Conservation (phyloP, 169 alveolate genomes). For the Miamiensis avidus region DNA sequence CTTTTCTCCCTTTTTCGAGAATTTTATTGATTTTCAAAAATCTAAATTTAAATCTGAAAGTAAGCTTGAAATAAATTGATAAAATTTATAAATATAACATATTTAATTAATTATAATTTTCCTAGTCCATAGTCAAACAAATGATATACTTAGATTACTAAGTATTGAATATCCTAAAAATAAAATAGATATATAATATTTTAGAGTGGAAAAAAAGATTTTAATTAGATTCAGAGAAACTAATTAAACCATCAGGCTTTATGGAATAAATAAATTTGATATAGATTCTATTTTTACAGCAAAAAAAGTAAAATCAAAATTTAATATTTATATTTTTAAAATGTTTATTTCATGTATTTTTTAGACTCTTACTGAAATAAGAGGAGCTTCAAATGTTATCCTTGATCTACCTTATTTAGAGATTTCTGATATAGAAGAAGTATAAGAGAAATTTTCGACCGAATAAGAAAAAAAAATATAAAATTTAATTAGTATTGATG, state of each 20-base stretch:
- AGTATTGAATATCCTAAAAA: neutral
- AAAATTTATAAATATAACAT: no score
- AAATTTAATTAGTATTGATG: neutral
- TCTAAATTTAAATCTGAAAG: no score
- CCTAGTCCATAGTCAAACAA: neutral
- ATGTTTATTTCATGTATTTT: neutral
- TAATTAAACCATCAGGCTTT: no score
- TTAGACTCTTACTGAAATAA: neutral
- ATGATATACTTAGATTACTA: neutral
- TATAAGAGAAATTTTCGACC: neutral
- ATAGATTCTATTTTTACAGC: neutral
- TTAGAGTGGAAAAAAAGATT: neutral
- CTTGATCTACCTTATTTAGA: neutral
- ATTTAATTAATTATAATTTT: no score
- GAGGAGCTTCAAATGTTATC: neutral
- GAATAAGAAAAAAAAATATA: neutral
- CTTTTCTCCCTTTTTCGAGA: neutral
- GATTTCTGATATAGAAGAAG: neutral
- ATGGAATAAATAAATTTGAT: neutral
- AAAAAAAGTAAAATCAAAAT: neutral
- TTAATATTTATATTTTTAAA: no score
- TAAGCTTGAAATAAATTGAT: neutral
- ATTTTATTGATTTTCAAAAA: neutral
- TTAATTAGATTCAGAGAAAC: neutral
- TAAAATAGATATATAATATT: no score